phyloP scores from a whole-genome alignment of 768 basidiomycete species.

The Hygrocybe coccinea region DNA sequence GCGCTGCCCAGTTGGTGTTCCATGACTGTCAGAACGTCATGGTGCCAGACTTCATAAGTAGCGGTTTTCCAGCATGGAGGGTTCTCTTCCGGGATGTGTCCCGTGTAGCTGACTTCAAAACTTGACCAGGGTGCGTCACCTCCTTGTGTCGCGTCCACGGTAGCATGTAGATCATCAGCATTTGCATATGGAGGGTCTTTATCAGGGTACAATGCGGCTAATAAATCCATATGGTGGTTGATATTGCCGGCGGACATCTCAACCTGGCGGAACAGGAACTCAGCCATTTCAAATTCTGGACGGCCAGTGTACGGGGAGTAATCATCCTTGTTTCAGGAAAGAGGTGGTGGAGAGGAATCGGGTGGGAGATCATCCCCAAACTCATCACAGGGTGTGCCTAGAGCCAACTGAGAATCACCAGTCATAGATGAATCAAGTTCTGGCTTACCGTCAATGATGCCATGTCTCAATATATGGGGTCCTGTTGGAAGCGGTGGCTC shows the following conservation, averaged over 20 bases:
- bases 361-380: not conserved
- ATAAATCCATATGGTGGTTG: not conserved
- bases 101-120: not conserved
- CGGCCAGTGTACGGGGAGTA: not conserved
- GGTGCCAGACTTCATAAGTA: not conserved
- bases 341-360: not conserved
- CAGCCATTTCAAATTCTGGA: too few species aligned
- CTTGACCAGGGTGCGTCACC: not conserved
- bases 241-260: not conserved
- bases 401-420: not conserved
- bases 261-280: not conserved
- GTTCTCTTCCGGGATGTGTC: not conserved
- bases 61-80: not conserved
- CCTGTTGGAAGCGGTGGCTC: too few species aligned
- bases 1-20: conserved; percentile 12
- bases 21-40: not conserved
- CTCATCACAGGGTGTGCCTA: not conserved
- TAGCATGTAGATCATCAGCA: not conserved
- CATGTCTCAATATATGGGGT: not conserved
- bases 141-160: not conserved
- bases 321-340: not conserved
- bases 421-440: not conserved
- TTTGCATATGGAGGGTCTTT: not conserved
- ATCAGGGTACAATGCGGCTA: too few species aligned
- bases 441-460: not conserved